Conservation (phyloP, 202 grass and related monocot species). For the Zoysia matrella region DNA sequence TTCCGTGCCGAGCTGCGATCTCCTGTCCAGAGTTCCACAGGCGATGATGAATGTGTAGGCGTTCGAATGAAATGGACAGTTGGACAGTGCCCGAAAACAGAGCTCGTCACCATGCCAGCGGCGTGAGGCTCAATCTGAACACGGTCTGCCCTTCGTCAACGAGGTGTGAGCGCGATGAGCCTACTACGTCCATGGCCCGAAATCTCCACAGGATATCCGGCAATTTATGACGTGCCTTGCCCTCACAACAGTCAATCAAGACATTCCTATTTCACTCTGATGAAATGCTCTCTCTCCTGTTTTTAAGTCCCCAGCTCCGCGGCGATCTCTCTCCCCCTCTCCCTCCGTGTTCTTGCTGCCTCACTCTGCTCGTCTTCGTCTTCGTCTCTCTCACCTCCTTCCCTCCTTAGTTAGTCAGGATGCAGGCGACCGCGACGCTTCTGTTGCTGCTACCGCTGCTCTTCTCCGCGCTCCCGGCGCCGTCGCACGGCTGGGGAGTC, state of each 20-base stretch:
- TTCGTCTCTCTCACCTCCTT: too few species aligned
- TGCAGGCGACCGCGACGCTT: not conserved
- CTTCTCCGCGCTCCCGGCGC: conserved; percentile 25
- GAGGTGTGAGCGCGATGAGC: conserved; percentile 34
- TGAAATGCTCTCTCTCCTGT: not conserved
- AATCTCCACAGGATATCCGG: conserved; percentile 11
- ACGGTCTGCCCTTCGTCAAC: not conserved
- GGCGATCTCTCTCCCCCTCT: not conserved
- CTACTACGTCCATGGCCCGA: not conserved
- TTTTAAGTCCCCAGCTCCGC: not conserved
- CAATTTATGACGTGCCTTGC: not conserved
- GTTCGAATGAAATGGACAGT: not conserved
- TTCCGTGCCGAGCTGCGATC: too few species aligned
- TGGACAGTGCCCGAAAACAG: not conserved
- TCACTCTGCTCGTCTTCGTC: not conserved
- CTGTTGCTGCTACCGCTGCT: not conserved
- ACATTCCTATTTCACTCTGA: not conserved
- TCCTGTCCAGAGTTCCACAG: not conserved
- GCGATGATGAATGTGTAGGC: not conserved
- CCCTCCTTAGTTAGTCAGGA: not conserved
- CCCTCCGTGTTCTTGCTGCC: too few species aligned
- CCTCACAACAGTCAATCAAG: not conserved
- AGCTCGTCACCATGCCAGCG: not conserved
- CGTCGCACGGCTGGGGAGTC: conserved; percentile 50
- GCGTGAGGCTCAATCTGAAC: conserved; percentile 26